Conservation (phyloP, 2,329 filamentous ascomycete species). For the Pseudocercospora cruenta region DNA sequence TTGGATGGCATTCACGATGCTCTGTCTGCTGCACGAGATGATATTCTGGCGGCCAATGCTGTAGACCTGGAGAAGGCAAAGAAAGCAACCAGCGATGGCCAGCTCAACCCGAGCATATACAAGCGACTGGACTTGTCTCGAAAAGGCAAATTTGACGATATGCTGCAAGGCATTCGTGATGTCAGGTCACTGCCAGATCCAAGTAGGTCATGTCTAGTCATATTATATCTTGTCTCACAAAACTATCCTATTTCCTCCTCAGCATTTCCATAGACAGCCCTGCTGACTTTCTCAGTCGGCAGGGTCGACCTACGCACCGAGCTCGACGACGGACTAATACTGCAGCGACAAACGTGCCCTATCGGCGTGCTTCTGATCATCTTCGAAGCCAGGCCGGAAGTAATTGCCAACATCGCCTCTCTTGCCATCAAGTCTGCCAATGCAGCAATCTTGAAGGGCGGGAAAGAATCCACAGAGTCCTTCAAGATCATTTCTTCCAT, state of each 20-base stretch:
- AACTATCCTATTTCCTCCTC: neutral
- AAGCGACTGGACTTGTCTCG: slow-evolving; percentile 85
- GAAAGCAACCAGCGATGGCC: slow-evolving; percentile 72
- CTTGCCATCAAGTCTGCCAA: slow-evolving; percentile 97
- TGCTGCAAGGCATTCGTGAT: slow-evolving; percentile 92
- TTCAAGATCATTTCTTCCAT: slow-evolving; percentile 86
- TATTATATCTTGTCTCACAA: neutral
- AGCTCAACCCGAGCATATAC: slow-evolving; percentile 78
- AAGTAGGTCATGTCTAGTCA: slow-evolving; percentile 56
- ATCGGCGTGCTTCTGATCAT: slow-evolving; percentile 98
- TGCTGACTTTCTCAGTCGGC: slow-evolving; percentile 64
- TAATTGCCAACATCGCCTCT: slow-evolving; percentile 96
- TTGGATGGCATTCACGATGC: slow-evolving; percentile 80
- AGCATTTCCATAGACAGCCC: slow-evolving; percentile 18
- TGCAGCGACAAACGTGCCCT: slow-evolving; percentile 88
- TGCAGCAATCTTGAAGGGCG: slow-evolving; percentile 93
- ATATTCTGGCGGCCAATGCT: slow-evolving; percentile 85
- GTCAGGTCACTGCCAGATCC: slow-evolving; percentile 84
- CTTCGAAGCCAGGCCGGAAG: slow-evolving; percentile 95
- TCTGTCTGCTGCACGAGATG: slow-evolving; percentile 69
- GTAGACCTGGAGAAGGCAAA: slow-evolving; percentile 76
- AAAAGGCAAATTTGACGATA: slow-evolving; percentile 93
- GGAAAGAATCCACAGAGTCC: slow-evolving; percentile 94
- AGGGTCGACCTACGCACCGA: slow-evolving; percentile 80
- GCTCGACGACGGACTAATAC: slow-evolving; percentile 80